Conservation (phyloP, 2,329 filamentous ascomycete genomes). For the Colletotrichum cordylinicola region DNA sequence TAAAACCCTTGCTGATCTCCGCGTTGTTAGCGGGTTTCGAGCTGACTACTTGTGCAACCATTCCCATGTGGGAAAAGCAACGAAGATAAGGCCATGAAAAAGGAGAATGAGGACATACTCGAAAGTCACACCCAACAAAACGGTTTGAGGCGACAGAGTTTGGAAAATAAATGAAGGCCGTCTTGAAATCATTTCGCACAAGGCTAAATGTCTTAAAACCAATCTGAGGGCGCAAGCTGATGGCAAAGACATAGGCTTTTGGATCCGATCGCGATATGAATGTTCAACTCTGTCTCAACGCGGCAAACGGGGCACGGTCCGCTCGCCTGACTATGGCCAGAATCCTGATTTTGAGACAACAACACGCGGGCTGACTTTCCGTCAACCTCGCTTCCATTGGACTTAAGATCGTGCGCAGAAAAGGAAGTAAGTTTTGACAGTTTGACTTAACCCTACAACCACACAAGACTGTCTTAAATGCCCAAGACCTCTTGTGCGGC, state of each 20-base stretch:
- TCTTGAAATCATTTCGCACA: not conserved
- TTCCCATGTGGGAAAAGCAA: not conserved
- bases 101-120: not conserved
- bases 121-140: not conserved
- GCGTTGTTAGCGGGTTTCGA: not conserved
- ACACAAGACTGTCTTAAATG: not conserved
- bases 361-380: not conserved
- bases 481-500: not conserved
- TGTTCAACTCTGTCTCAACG: not conserved
- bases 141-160: rapidly evolving
- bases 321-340: not conserved
- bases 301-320: not conserved
- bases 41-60: not conserved
- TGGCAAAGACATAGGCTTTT: not conserved
- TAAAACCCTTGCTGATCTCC: not conserved
- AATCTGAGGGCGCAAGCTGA: not conserved
- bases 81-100: not conserved
- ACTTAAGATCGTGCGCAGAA: not conserved
- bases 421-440: not conserved
- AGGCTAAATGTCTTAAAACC: not conserved
- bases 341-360: not conserved
- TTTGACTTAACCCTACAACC: not conserved
- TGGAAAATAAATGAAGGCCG: not conserved
- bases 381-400: not conserved
- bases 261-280: not conserved